phyloP scores from a whole-genome alignment of 108 stramenopile species.

The Chaetoceros tenuissimus region DNA sequence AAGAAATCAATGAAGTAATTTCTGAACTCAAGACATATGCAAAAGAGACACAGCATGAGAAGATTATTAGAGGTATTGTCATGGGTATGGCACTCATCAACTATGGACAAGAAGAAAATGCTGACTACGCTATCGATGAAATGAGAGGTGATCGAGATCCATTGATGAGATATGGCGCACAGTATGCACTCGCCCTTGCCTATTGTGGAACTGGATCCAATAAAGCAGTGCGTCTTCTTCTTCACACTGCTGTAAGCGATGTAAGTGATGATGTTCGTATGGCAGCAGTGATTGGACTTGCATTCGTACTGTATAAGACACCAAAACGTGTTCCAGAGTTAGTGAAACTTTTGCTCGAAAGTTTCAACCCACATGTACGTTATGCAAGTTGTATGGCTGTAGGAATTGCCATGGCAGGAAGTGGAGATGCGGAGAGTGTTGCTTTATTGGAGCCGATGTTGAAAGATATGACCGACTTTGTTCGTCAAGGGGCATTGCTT shows the following conservation, averaged over 20 bases:
- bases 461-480: conserved; percentile 96
- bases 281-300: conserved; percentile 95
- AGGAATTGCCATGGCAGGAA: conserved; percentile 96
- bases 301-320: conserved; percentile 95
- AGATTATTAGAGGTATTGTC: conserved; percentile 96
- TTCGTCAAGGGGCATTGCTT: conserved; percentile 95
- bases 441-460: conserved; percentile 98
- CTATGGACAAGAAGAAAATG: conserved; percentile 94
- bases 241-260: conserved; percentile 98
- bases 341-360: conserved; percentile 91
- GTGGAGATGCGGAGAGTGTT: conserved; percentile 88
- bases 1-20: conserved; percentile 69
- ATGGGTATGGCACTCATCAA: conserved; percentile 93
- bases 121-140: conserved; percentile 92
- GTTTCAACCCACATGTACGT: conserved; percentile 99
- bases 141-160: conserved; percentile 94
- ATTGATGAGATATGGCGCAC: conserved; percentile 95
- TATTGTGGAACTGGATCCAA: conserved; percentile 97
- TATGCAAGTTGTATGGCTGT: conserved; percentile 99
- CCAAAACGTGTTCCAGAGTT: conserved; percentile 90
- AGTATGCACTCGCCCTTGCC: conserved; percentile 94
- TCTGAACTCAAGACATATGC: conserved; percentile 91
- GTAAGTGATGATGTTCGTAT: conserved; percentile 98
- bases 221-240: conserved; percentile 89
- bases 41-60: conserved; percentile 96